phyloP scores from a whole-genome alignment of 176 grass and related monocot species.

The Stipa capillata region DNA sequence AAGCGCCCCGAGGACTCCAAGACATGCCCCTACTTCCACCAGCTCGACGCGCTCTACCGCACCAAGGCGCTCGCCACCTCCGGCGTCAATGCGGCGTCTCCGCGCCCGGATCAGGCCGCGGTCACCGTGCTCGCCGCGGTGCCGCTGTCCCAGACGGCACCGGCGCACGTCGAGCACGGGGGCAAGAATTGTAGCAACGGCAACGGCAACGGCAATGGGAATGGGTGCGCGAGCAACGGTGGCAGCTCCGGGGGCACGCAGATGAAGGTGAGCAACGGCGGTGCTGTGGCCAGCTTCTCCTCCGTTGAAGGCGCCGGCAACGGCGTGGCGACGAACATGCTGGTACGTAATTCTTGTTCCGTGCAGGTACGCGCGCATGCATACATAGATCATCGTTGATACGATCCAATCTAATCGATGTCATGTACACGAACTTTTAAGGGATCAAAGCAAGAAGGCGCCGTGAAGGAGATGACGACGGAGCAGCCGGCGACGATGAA shows the following conservation, averaged over 20 bases:
- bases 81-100: not conserved
- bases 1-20: not conserved
- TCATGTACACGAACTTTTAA: not conserved
- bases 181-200: constrained; percentile 3
- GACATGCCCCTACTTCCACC: not conserved
- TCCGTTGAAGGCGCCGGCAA: constrained; percentile 14
- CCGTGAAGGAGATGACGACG: no score
- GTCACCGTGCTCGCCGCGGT: constrained; percentile 19
- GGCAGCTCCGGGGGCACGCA: constrained; percentile 27
- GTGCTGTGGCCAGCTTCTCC: constrained; percentile 2
- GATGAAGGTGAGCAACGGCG: constrained; percentile 41
- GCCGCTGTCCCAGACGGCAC: constrained; percentile 22
- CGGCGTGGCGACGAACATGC: constrained; percentile 34
- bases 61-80: not conserved
- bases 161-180: constrained; percentile 1
- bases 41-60: no score
- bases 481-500: constrained; percentile 24
- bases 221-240: not conserved
- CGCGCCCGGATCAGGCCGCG: not conserved
- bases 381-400: not conserved
- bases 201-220: no score
- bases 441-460: constrained; percentile 36
- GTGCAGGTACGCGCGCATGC: not conserved
- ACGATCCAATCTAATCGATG: not conserved
- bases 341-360: constrained; percentile 23